These are phyloP conservation scores for Mariannaea elegans DNA, from an alignment of 2,329 filamentous ascomycete genomes.

Conservation along the genomic window DNA sequence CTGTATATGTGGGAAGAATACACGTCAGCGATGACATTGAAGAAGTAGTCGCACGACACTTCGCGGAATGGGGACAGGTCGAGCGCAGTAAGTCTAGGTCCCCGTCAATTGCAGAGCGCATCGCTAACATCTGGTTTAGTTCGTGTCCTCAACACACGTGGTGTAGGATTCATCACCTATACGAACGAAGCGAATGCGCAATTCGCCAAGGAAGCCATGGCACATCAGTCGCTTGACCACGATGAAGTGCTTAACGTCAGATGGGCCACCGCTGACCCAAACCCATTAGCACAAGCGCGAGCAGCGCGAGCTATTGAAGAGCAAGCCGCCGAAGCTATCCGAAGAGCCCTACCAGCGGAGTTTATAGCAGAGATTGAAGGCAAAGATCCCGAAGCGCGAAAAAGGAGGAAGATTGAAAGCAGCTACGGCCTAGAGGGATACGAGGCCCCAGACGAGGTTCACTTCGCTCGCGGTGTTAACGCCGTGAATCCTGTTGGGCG, in stretches of 20 bases:
- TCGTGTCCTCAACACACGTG: slow-evolving; percentile 86
- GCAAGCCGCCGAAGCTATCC: slow-evolving; percentile 93
- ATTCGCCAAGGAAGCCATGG: slow-evolving; percentile 96
- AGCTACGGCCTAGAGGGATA: slow-evolving; percentile 90
- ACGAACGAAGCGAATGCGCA: slow-evolving; percentile 88
- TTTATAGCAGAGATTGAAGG: slow-evolving; percentile 96
- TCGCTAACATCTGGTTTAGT: slow-evolving; percentile 47
- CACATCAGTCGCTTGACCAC: slow-evolving; percentile 90
- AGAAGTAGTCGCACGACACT: slow-evolving; percentile 92
- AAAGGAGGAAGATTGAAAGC: slow-evolving; percentile 88
- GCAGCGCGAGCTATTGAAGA: slow-evolving; percentile 92
- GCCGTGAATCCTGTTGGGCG: slow-evolving; percentile 68
- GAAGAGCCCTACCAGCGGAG: slow-evolving; percentile 85
- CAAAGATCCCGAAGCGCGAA: slow-evolving; percentile 84
- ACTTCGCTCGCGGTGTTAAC: slow-evolving; percentile 83
- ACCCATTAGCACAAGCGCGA: slow-evolving; percentile 91
- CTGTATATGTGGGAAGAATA: slow-evolving; percentile 91
- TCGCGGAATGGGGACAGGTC: slow-evolving; percentile 95
- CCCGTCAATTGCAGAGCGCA: neutral
- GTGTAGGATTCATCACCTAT: slow-evolving; percentile 96
- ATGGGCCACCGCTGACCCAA: slow-evolving; percentile 97
- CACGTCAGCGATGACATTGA: slow-evolving; percentile 97
- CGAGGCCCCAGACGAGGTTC: slow-evolving; percentile 92
- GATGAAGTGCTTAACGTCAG: slow-evolving; percentile 93
- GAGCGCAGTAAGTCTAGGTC: slow-evolving; percentile 68